phyloP scores from a whole-genome alignment of 1,284 basidiomycete species.

The Trichosporon faecale region DNA sequence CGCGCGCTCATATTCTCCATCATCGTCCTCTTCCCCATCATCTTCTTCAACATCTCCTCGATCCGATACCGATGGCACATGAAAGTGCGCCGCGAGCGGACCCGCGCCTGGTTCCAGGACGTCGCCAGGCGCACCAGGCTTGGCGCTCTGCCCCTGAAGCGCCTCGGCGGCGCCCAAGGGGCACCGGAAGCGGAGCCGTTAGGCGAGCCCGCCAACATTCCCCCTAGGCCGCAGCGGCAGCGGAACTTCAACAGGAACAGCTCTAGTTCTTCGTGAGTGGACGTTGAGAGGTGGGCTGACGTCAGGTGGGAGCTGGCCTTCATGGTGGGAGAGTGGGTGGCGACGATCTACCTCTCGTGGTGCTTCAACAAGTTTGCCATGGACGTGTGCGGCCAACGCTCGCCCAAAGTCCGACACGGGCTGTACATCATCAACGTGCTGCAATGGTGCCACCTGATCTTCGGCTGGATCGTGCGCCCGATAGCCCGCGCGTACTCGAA shows the following conservation, averaged over 20 bases:
- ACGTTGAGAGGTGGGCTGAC: neutral
- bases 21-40: neutral
- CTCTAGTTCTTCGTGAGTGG: neutral
- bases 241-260: neutral
- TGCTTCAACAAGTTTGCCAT: neutral
- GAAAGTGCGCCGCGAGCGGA: constrained; percentile 3
- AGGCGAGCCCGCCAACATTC: neutral
- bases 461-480: neutral
- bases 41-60: neutral
- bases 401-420: neutral
- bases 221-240: neutral
- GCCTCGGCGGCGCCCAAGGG: neutral
- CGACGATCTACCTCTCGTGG: constrained; percentile 1
- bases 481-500: neutral
- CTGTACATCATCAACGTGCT: neutral
- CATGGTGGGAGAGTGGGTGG: neutral
- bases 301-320: neutral
- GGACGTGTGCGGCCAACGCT: neutral
- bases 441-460: neutral
- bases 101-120: neutral
- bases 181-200: neutral
- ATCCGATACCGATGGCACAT: constrained; percentile 1
- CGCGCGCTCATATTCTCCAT: neutral
- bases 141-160: neutral
- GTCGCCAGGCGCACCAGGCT: neutral